A percentile compares a stretch with the other conserved stretches of the same genome.
These are phyloP conservation scores for Penicillium sp. DNA, from an alignment of 2,329 filamentous ascomycete species.

Conservation along the genomic window DNA sequence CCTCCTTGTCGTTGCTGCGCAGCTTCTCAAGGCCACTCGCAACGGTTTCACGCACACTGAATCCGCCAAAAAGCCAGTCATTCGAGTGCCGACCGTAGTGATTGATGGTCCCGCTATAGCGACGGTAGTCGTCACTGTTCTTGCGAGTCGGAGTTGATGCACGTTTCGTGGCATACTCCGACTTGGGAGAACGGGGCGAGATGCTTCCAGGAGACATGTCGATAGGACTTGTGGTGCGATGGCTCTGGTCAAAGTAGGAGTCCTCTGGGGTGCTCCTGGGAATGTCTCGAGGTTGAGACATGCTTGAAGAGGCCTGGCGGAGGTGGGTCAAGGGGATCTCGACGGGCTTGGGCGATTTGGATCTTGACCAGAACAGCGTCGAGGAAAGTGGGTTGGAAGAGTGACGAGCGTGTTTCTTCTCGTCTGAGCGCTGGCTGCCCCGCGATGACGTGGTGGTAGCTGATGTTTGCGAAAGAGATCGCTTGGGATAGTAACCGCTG, in stretches of 20 bases:
- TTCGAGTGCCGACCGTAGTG: conserved; percentile 49
- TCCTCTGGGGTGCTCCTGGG: conserved; percentile 12
- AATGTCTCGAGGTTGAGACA: conserved; percentile 13
- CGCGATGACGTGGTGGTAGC: conserved; percentile 16
- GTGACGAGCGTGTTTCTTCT: conserved; percentile 11
- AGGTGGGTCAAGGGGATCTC: conserved; percentile 12
- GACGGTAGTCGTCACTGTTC: conserved; percentile 33
- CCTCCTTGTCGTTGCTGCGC: conserved; percentile 25
- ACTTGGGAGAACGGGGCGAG: conserved; percentile 15
- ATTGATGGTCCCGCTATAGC: conserved; percentile 39
- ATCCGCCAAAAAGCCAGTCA: conserved; percentile 49
- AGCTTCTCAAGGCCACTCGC: conserved; percentile 39
- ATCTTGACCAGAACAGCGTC: conserved; percentile 16
- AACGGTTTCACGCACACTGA: conserved; percentile 45
- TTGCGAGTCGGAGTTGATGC: conserved; percentile 23
- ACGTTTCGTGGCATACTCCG: conserved; percentile 14
- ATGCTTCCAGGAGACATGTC: conserved; percentile 19
- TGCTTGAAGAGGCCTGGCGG: conserved; percentile 6
- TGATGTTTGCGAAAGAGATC: conserved; percentile 21
- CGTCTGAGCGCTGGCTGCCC: conserved; percentile 13
- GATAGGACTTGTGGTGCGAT: conserved; percentile 17
- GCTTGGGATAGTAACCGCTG: conserved; percentile 8
- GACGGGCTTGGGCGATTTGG: conserved; percentile 22
- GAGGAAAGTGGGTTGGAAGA: conserved; percentile 13
- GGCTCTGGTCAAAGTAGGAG: conserved; percentile 14